These are phyloP conservation scores for Phytomonas francai DNA, from an alignment of 208 protist genomes.

Conservation along the genomic window DNA sequence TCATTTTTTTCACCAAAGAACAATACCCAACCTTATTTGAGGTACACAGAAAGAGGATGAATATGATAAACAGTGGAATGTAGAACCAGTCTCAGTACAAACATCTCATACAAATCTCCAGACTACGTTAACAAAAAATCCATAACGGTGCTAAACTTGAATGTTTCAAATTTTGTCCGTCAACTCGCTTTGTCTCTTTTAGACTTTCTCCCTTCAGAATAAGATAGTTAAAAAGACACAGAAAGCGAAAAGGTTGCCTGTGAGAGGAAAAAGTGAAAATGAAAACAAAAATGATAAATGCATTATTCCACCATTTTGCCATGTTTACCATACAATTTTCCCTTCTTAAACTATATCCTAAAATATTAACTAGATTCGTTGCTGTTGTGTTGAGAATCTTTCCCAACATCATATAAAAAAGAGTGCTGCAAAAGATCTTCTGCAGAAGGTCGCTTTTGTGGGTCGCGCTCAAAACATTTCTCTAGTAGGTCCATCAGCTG, in stretches of 20 bases:
- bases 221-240: not conserved
- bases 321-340: not conserved
- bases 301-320: too few species aligned
- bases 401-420: conserved; percentile 37
- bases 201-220: not conserved
- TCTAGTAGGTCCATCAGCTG: conserved; percentile 69
- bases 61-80: not conserved
- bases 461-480: conserved; percentile 78
- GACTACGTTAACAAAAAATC: not conserved
- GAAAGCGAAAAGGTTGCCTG: not conserved
- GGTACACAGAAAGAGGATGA: not conserved
- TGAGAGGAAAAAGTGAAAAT: not conserved
- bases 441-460: conserved; percentile 52
- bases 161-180: not conserved
- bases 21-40: not conserved
- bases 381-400: not conserved
- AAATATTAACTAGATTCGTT: conserved; percentile 1
- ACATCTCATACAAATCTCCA: not conserved
- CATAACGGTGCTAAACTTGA: not conserved
- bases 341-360: not conserved
- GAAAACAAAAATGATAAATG: too few species aligned
- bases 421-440: conserved; percentile 59
- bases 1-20: not conserved
- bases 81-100: not conserved
- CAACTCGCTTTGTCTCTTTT: not conserved